These are phyloP conservation scores for Alternaria gaisen DNA, from an alignment of 2,329 filamentous ascomycete species.

Conservation along the genomic window DNA sequence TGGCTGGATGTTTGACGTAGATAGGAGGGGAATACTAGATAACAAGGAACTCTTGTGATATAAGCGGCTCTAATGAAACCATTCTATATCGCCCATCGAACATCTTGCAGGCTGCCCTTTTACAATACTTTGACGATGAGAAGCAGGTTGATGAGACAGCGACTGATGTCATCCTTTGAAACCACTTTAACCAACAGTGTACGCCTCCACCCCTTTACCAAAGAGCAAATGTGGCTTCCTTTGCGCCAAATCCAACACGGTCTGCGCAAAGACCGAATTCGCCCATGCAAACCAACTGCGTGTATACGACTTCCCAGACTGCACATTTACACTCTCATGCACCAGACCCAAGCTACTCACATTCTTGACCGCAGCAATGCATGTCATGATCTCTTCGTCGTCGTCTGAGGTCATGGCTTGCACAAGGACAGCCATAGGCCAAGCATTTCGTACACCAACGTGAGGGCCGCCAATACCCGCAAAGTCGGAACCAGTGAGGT, in stretches of 20 bases:
- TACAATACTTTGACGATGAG: neutral
- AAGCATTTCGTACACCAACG: constrained; percentile 87
- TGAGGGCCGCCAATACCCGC: constrained; percentile 86
- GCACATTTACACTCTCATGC: constrained; percentile 77
- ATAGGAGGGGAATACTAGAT: neutral
- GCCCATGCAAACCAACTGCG: constrained; percentile 97
- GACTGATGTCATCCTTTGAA: neutral
- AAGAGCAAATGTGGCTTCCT: constrained; percentile 91
- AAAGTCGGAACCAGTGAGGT: constrained; percentile 77
- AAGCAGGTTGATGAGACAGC: neutral
- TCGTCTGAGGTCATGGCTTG: constrained; percentile 89
- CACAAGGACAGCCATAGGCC: constrained; percentile 94
- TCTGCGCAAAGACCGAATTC: constrained; percentile 94
- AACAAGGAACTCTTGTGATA: neutral
- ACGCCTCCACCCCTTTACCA: constrained; percentile 63
- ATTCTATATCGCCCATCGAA: neutral
- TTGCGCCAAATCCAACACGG: constrained; percentile 86
- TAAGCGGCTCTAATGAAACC: neutral
- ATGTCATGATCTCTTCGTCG: constrained; percentile 80
- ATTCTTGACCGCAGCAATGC: constrained; percentile 76
- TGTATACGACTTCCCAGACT: constrained; percentile 33
- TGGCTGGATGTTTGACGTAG: constrained; percentile 1
- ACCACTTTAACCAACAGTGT: constrained; percentile 23
- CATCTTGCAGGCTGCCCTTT: neutral
- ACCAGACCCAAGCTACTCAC: constrained; percentile 80